Evolutionary conservation across 306 rosid species (phyloP).

Genomic region (Mimosa bimucronata): DNA sequence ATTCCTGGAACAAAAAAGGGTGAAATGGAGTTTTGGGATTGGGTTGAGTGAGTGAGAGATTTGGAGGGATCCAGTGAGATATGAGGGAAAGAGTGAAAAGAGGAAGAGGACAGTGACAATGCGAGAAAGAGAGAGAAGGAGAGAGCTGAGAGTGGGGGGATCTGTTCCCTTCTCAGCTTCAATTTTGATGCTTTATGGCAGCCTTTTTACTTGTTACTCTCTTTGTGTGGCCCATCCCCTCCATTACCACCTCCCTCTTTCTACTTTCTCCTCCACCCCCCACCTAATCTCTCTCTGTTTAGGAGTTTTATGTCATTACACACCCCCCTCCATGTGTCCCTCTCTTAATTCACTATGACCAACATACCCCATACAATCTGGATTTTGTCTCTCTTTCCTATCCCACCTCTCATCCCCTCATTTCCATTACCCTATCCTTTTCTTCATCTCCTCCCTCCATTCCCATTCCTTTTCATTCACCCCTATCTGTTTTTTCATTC

Average conservation of each 20-base stretch:
- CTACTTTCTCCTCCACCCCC: background rate
- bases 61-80: background rate
- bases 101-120: background rate
- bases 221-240: background rate
- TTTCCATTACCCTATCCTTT: background rate
- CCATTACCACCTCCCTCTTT: background rate
- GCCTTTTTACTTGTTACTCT: background rate
- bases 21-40: background rate
- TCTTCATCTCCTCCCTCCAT: background rate
- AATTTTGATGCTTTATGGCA: constrained; percentile 13
- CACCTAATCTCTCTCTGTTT: background rate
- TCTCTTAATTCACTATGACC: too few relatives aligned
- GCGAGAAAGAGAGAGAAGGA: background rate
- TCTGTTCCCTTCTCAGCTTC: background rate
- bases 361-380: constrained; percentile 21
- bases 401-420: background rate
- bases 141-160: background rate
- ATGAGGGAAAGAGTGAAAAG: background rate
- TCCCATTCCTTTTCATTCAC: background rate
- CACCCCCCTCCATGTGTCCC: background rate
- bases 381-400: background rate
- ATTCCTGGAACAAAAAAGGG: too few relatives aligned
- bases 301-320: background rate
- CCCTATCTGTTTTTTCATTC: background rate
- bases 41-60: background rate